Evolutionary conservation across 345 rosid genomes (phyloP).

Genomic region (Eucalyptus polyanthemos): DNA sequence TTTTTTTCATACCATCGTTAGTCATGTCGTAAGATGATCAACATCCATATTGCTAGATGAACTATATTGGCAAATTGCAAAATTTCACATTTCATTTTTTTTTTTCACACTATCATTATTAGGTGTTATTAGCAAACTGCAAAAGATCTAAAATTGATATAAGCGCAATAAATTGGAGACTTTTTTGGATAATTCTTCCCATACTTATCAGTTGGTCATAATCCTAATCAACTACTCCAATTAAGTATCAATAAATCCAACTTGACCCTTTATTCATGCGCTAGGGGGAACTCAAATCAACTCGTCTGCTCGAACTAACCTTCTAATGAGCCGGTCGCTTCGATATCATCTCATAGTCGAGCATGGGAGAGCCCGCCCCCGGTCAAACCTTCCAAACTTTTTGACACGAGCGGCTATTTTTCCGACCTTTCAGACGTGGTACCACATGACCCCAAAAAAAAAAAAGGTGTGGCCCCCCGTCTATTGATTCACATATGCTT

Average conservation of each 20-base stretch:
- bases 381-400: not conserved
- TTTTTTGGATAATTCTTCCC: not conserved
- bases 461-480: not conserved
- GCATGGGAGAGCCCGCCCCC: not conserved
- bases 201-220: not conserved
- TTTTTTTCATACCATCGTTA: too few relatives aligned
- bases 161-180: too few relatives aligned
- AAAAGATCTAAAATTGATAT: too few relatives aligned
- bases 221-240: not conserved
- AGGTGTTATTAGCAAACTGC: too few relatives aligned
- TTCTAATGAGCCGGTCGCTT: not conserved
- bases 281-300: not conserved
- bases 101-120: too few relatives aligned
- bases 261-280: not conserved
- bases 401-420: not conserved
- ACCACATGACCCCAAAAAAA: not conserved
- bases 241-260: not conserved
- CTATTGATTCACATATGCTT: not conserved
- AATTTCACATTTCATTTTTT: too few relatives aligned
- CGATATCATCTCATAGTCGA: not conserved
- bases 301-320: not conserved
- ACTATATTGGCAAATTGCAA: too few relatives aligned
- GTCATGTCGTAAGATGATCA: rapidly evolving
- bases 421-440: not conserved
- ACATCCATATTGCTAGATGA: rapidly evolving